Conservation (phyloP, 1,284 basidiomycete genomes). For the Ganoderma meredithae region DNA sequence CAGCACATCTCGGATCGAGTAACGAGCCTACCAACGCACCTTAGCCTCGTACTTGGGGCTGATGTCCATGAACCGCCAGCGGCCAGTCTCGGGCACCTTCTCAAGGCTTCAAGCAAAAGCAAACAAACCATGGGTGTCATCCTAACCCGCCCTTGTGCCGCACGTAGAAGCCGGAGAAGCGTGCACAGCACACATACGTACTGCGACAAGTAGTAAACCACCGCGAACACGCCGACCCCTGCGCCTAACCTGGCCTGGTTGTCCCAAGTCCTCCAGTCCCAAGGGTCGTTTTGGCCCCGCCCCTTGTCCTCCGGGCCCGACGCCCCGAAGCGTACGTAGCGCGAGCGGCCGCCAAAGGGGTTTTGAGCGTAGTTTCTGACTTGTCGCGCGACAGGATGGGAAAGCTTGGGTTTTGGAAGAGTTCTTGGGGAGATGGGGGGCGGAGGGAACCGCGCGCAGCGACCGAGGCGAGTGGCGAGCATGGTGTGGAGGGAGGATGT, state of each 20-base stretch:
- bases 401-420: background rate
- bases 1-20: background rate
- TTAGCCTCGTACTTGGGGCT: conserved; percentile 63
- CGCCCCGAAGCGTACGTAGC: conserved; percentile 38
- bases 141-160: background rate
- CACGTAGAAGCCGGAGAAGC: background rate
- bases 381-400: background rate
- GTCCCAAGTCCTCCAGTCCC: conserved; percentile 36
- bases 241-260: conserved; percentile 31
- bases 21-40: conserved; percentile 40
- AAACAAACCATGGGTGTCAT: background rate
- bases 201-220: conserved; percentile 66
- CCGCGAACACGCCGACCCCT: conserved; percentile 46
- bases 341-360: conserved; percentile 22
- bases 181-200: conserved; percentile 46
- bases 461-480: conserved; percentile 21
- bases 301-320: conserved; percentile 16
- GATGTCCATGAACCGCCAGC: conserved; percentile 87
- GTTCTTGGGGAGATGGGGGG: background rate
- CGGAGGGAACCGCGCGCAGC: conserved; percentile 12
- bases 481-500: conserved; percentile 11
- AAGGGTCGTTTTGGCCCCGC: conserved; percentile 26
- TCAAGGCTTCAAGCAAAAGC: conserved; percentile 63
- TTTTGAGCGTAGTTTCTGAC: conserved; percentile 5
- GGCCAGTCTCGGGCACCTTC: conserved; percentile 81